Percentiles rank a stretch among this genome's conserved stretches.
Evolutionary conservation across 495 filamentous ascomycete species (phyloP).

Genomic region (Hyaloscypha finlandica): DNA sequence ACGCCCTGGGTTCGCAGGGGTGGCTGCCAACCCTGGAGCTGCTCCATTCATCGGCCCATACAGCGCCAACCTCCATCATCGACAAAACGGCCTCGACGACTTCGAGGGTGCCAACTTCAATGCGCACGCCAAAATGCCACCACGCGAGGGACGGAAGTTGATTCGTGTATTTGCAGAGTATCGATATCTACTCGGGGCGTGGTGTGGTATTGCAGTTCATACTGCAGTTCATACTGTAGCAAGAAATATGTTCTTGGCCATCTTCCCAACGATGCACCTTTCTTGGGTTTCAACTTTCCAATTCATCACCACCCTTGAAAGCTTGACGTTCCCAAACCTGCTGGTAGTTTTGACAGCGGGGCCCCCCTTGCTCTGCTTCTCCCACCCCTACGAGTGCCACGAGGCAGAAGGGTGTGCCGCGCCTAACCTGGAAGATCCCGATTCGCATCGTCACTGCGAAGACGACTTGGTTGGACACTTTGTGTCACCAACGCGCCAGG

Average conservation of each 20-base stretch:
- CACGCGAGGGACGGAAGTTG: neutral
- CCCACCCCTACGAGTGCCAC: conserved; percentile 13
- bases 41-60: neutral
- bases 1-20: conserved; percentile 15
- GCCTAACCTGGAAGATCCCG: neutral
- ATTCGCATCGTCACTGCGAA: neutral
- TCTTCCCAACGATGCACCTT: neutral
- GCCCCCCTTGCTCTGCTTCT: neutral
- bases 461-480: neutral
- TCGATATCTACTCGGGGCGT: neutral
- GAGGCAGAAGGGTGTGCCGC: conserved; percentile 4
- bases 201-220: neutral
- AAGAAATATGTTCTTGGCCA: neutral
- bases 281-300: conserved; percentile 8
- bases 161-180: neutral
- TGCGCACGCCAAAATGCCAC: neutral
- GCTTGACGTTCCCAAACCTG: neutral
- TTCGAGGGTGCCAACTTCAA: neutral
- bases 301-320: neutral
- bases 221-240: neutral
- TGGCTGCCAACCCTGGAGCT: neutral
- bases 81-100: neutral
- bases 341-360: conserved; percentile 3
- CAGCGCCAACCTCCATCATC: neutral
- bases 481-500: neutral